These are phyloP conservation scores for Fusarium cyanostomum DNA, from an alignment of 2,329 filamentous ascomycete species.

Conservation along the genomic window DNA sequence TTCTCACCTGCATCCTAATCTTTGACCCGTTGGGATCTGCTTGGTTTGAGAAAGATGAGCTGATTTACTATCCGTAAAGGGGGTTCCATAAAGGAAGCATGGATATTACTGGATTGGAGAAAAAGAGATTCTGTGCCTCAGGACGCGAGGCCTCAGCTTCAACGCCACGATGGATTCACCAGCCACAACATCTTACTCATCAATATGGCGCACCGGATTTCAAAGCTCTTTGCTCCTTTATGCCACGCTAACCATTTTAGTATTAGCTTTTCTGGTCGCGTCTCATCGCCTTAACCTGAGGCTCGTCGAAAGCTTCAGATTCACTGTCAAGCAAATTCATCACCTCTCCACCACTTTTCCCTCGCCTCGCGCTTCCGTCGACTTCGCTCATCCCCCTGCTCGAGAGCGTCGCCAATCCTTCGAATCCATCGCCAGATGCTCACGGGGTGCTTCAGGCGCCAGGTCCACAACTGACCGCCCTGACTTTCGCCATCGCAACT, in stretches of 20 bases:
- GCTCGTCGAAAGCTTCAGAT: slow-evolving; percentile 38
- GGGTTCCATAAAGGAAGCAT: background rate
- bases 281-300: slow-evolving; percentile 38
- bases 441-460: slow-evolving; percentile 47
- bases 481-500: slow-evolving; percentile 40
- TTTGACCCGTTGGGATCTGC: background rate
- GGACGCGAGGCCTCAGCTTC: background rate
- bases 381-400: slow-evolving; percentile 23
- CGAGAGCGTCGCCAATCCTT: slow-evolving; percentile 30
- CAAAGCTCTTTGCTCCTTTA: background rate
- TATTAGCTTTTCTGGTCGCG: slow-evolving; percentile 30
- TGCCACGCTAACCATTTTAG: background rate
- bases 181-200: slow-evolving; percentile 23
- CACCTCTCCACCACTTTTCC: slow-evolving; percentile 32
- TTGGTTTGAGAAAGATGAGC: slow-evolving; percentile 22
- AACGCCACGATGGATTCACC: background rate
- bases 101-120: slow-evolving; percentile 1
- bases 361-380: slow-evolving; percentile 33
- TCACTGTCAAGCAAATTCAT: slow-evolving; percentile 42
- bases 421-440: slow-evolving; percentile 44
- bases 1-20: background rate
- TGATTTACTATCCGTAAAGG: slow-evolving; percentile 7
- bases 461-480: slow-evolving; percentile 47
- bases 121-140: slow-evolving; percentile 6
- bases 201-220: slow-evolving; percentile 19